Evolutionary conservation across 345 rosid genomes (phyloP).

Genomic region (Geranium brycei): DNA sequence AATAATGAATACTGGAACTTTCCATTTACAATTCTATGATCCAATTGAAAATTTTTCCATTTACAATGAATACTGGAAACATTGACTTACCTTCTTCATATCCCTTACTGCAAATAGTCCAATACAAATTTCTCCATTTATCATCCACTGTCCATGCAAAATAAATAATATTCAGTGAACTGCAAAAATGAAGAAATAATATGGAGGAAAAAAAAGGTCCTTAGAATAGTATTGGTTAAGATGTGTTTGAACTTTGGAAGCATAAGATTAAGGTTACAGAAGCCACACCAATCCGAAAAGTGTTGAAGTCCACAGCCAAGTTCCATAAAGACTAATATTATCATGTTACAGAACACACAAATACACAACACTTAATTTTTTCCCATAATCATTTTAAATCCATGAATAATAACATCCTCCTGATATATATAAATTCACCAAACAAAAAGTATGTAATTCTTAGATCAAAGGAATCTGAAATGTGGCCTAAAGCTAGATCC

Average conservation of each 20-base stretch:
- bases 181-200: conserved; percentile 3
- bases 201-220: background rate
- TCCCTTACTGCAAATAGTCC: conserved; percentile 86
- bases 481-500: too few relatives aligned
- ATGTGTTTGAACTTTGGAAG: background rate
- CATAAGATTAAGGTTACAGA: background rate
- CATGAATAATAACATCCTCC: too few relatives aligned
- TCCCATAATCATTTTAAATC: too few relatives aligned
- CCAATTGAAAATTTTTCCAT: background rate
- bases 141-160: conserved; percentile 74
- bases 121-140: conserved; percentile 95
- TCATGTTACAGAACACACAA: background rate
- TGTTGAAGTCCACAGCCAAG: too few relatives aligned
- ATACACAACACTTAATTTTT: background rate
- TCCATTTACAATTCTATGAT: background rate
- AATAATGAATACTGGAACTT: background rate
- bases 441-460: too few relatives aligned
- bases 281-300: background rate
- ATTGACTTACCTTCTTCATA: conserved; percentile 56
- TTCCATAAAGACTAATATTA: too few relatives aligned
- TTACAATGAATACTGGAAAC: background rate
- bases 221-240: background rate
- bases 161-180: conserved; percentile 8
- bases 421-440: too few relatives aligned
- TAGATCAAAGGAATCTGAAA: too few relatives aligned